Conservation (phyloP, 306 rosid genomes). For the Quercus berberidifolia region DNA sequence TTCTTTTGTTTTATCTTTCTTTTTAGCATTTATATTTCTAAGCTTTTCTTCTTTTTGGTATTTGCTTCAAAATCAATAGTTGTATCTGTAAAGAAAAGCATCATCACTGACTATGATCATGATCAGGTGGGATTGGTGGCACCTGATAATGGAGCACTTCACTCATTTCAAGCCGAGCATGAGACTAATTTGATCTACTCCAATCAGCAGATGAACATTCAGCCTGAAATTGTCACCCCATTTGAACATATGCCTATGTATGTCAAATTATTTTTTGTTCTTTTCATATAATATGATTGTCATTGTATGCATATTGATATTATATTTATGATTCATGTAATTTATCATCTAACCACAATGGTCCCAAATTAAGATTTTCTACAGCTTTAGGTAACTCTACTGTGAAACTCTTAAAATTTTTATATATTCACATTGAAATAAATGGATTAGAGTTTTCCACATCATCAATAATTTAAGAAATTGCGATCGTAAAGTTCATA, state of each 20-base stretch:
- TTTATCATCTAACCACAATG: too few species aligned
- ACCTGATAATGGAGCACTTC: not conserved
- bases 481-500: too few species aligned
- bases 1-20: not conserved
- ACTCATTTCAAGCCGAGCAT: not conserved
- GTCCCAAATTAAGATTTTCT: too few species aligned
- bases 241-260: constrained; percentile 1
- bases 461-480: too few species aligned
- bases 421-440: too few species aligned
- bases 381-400: too few species aligned
- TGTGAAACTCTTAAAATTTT: too few species aligned
- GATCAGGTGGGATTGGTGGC: not conserved
- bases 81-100: not conserved
- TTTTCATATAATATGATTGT: not conserved
- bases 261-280: not conserved
- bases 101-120: not conserved
- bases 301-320: not conserved
- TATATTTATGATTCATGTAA: too few species aligned
- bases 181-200: not conserved
- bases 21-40: not conserved
- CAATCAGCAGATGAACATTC: not conserved
- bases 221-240: not conserved
- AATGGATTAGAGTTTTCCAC: too few species aligned
- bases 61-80: not conserved
- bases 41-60: not conserved